Percentiles rank a stretch among this genome's conserved stretches.
Evolutionary conservation across 768 basidiomycete genomes (phyloP).

Genomic region (Calocybe cyanea): DNA sequence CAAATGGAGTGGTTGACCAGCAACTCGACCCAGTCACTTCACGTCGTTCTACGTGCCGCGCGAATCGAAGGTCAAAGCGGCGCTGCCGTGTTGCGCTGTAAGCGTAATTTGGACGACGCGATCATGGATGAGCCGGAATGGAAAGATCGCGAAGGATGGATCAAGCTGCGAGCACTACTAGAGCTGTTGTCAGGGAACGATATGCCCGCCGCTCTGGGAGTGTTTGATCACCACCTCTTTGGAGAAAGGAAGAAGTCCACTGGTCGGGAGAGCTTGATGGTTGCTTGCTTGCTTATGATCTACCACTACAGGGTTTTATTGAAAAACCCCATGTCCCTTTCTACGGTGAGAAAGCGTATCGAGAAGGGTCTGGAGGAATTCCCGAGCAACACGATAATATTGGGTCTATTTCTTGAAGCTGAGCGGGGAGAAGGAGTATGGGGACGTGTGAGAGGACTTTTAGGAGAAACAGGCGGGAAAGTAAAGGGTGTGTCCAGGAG

Average conservation of each 20-base stretch:
- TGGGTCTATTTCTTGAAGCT: slow-evolving; percentile 72
- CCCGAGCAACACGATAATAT: slow-evolving; percentile 65
- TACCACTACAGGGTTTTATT: slow-evolving; percentile 56
- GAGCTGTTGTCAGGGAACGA: slow-evolving; percentile 53
- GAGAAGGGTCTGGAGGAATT: slow-evolving; percentile 52
- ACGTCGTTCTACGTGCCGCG: slow-evolving; percentile 51
- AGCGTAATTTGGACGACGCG: slow-evolving; percentile 57
- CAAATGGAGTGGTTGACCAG: slow-evolving; percentile 78
- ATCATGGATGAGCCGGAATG: slow-evolving; percentile 28
- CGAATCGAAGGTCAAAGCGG: slow-evolving; percentile 50
- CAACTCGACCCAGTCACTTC: slow-evolving; percentile 42
- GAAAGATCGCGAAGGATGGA: slow-evolving; percentile 64
- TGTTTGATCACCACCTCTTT: slow-evolving; percentile 36
- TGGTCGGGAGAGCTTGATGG: slow-evolving; percentile 51
- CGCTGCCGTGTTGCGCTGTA: slow-evolving; percentile 58
- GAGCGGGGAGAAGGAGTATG: slow-evolving; percentile 77
- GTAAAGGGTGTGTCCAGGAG: slow-evolving; percentile 58
- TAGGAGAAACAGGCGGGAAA: slow-evolving; percentile 45
- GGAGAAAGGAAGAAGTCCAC: slow-evolving; percentile 19
- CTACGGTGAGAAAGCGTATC: slow-evolving; percentile 53
- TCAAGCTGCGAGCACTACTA: slow-evolving; percentile 59
- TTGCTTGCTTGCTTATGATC: slow-evolving; percentile 54
- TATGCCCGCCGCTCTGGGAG: slow-evolving; percentile 31
- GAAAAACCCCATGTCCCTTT: slow-evolving; percentile 55
- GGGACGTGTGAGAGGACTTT: slow-evolving; percentile 60